phyloP scores from a whole-genome alignment of 129 eudicot genomes.

The Scalesia atractyloides region DNA sequence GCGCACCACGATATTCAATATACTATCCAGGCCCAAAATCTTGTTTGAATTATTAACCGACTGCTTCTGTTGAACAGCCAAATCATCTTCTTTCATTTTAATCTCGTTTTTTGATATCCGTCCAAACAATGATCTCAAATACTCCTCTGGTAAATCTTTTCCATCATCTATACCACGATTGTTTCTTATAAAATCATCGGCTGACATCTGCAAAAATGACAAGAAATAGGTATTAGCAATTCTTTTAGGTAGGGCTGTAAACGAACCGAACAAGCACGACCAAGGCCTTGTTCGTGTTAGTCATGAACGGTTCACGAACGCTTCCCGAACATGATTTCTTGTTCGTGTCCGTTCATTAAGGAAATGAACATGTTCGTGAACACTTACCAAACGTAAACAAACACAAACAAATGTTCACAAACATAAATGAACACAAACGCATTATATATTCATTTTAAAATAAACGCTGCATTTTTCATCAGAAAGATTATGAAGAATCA shows the following conservation, averaged over 20 bases:
- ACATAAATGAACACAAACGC: too few relatives aligned
- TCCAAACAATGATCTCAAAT: constrained; percentile 81
- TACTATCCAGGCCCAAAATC: constrained; percentile 85
- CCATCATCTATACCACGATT: constrained; percentile 99
- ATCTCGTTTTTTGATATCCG: constrained; percentile 91
- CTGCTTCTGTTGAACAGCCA: constrained; percentile 76
- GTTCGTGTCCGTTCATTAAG: too few relatives aligned
- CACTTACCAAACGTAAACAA: too few relatives aligned
- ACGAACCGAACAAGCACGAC: too few relatives aligned
- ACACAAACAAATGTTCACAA: too few relatives aligned
- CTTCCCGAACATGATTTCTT: too few relatives aligned
- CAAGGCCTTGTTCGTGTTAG: too few relatives aligned
- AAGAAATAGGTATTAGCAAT: constrained; percentile 9
- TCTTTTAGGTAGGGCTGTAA: constrained; percentile 12
- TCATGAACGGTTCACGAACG: too few relatives aligned
- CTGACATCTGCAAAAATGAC: constrained; percentile 75
- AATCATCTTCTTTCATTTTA: constrained; percentile 90
- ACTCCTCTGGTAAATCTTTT: constrained; percentile 85
- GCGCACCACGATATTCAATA: constrained; percentile 86
- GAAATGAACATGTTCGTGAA: too few relatives aligned
- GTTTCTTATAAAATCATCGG: constrained; percentile 94
- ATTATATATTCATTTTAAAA: too few relatives aligned
- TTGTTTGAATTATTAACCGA: constrained; percentile 69
- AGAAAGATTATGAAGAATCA: too few relatives aligned
- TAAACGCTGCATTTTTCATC: too few relatives aligned